Conservation (phyloP, 1,284 basidiomycete species). For the Laetiporus sulphureus region DNA sequence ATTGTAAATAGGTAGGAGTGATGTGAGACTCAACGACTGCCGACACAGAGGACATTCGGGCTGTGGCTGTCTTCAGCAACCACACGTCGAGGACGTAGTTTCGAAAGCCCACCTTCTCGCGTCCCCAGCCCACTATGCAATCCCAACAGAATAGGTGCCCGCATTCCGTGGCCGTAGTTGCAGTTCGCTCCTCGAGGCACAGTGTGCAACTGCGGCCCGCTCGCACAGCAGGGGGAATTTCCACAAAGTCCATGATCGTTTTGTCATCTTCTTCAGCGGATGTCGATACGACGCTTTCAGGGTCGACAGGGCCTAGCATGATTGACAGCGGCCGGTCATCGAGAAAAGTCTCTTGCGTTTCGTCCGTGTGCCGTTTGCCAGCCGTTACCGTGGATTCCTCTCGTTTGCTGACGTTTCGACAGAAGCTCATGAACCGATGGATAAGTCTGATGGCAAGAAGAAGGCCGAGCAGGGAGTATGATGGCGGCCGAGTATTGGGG, state of each 20-base stretch:
- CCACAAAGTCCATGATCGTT: slow-evolving; percentile 54
- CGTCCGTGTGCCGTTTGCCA: slow-evolving; percentile 26
- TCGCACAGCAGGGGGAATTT: slow-evolving; percentile 44
- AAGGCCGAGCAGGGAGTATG: slow-evolving; percentile 81
- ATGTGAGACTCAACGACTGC: slow-evolving; percentile 68
- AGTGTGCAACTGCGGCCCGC: slow-evolving; percentile 77
- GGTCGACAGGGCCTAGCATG: slow-evolving; percentile 46
- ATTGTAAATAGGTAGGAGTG: slow-evolving; percentile 81
- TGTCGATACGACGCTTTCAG: slow-evolving; percentile 44
- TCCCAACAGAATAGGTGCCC: slow-evolving; percentile 94
- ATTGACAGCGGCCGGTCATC: slow-evolving; percentile 58
- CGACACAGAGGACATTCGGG: slow-evolving; percentile 86
- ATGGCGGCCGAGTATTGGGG: slow-evolving; percentile 68
- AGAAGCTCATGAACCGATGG: slow-evolving; percentile 47
- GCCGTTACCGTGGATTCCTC: slow-evolving; percentile 14
- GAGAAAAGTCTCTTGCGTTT: slow-evolving; percentile 47
- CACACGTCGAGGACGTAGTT: no score
- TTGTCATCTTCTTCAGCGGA: slow-evolving; percentile 63
- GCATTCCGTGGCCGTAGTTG: slow-evolving; percentile 85
- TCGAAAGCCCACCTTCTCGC: slow-evolving; percentile 79
- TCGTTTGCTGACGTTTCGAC: slow-evolving; percentile 26
- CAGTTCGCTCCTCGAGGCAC: slow-evolving; percentile 77
- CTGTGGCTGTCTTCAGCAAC: slow-evolving; percentile 32
- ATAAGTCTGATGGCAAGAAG: slow-evolving; percentile 67
- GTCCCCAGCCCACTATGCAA: slow-evolving; percentile 84